Base-by-base conservation (phyloP, 1,139 yeast species). In the Spencermartinsiella ligniputridi region DNA sequence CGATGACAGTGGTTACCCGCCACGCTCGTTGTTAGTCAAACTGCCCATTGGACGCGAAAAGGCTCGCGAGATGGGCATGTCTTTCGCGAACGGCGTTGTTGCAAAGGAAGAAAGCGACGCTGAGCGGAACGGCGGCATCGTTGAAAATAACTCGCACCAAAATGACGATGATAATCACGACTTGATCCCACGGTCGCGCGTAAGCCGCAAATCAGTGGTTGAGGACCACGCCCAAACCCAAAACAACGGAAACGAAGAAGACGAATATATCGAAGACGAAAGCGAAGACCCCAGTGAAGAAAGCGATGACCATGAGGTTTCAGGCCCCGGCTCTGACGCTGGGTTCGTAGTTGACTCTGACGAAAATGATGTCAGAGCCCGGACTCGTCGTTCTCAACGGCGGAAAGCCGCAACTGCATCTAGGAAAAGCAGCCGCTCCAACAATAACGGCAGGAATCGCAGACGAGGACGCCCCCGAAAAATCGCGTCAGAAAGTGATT, bases 281-380 rank as follows among this genome's bases (percentile, higher is more conserved):
- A 57, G 52, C 15, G 56, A 51, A 22, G 57, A 47, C 16, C 52
- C 48, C 19, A 52, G 49, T 19, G 49, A 39, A 21, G 51, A 46
- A n/a, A n/a, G n/a, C 13, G 55, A 46, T 21, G 48, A 40, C 13
- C 48, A 46, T 56, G 47, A 50, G 34, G 36, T 45, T 3, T n/a
- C 33, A 4, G 13, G 40, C 20, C 40, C 40, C 38, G n/a, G n/a
- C 25, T 45, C 46, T 33, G 44, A 48, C 19, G 41, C 52, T 9
- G 67, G 61, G 18, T 72, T 68, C 38, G 68, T 67, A 11, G 66
- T 57, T 9, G 61, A 60, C 17, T 62, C 65, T 11, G 71, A 62
- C 24, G 70, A 65, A 29, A 68, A 69, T 39, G 47, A 22, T 11
- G 49, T 37, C 40, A 24, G 22, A 27, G 32, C n/a, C 15, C 32